phyloP scores from a whole-genome alignment of 225 moss, liverwort and hornwort species.

The Bryoerythrophyllum caledonicum region DNA sequence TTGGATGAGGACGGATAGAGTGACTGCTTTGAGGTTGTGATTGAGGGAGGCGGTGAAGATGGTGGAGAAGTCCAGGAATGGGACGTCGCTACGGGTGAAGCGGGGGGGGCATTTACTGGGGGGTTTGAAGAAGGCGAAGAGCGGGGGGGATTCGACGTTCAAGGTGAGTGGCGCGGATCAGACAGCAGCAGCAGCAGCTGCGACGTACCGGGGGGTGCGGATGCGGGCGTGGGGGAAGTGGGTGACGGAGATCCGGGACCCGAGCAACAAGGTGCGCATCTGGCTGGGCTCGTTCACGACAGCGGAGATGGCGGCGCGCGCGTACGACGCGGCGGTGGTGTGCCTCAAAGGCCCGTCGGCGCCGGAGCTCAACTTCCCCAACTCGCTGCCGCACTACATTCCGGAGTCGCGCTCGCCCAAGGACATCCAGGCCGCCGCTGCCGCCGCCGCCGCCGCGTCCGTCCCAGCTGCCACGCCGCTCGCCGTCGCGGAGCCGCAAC shows the following conservation, averaged over 20 bases:
- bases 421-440: constrained; percentile 31
- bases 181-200: no score
- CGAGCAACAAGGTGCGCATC: constrained; percentile 25
- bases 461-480: constrained; percentile 31
- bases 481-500: not conserved
- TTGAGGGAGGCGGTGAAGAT: not conserved
- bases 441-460: constrained; percentile 29
- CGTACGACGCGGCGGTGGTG: constrained; percentile 37
- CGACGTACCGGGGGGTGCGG: constrained; percentile 28
- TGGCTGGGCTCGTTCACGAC: constrained; percentile 34
- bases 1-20: not conserved
- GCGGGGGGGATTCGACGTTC: not conserved
- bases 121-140: constrained; percentile 3
- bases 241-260: constrained; percentile 37
- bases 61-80: constrained; percentile 22
- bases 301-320: constrained; percentile 33
- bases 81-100: constrained; percentile 10
- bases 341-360: constrained; percentile 28
- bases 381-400: constrained; percentile 18
- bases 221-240: constrained; percentile 43
- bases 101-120: constrained; percentile 20
- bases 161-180: not conserved
- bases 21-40: not conserved
- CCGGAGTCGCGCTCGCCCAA: constrained; percentile 27
- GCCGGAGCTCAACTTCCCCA: constrained; percentile 27